Evolutionary conservation across 1,139 yeast species (phyloP), one percentile per base, ranked within the genome.

Genomic region (Magnusiomyces magnusii): DNA sequence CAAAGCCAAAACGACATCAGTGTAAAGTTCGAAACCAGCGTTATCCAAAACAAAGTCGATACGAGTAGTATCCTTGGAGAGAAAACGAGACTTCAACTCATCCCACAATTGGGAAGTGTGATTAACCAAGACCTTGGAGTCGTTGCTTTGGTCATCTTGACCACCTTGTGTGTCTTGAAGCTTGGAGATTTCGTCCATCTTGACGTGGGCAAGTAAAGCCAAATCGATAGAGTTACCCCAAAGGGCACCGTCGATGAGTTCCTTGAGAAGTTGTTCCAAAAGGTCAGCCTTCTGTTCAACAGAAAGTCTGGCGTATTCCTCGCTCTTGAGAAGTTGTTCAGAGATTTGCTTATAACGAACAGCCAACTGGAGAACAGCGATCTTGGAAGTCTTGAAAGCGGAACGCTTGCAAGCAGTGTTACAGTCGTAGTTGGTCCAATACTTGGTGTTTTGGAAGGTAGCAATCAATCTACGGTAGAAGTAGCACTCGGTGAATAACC

Each of bases 191-290:
- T 93, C 97, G 59, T 91, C 97, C 49, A 90, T 73, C 7, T 93
- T 83, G 50, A 89, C 88, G 47, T 39, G 44, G 44, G 75, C 73
- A 64, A 93, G 78, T 61, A 95, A 77, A 0, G 97, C 90, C 69
- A 93, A 79, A 73, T 93, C 99, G 5, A 97, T 89, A 27, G 98
- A 97, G 72, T 93, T 93, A 27, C 99, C 99, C 99, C 99, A 93
- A 60, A 93, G 77, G 0, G 97, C 87, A 62, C 92, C 83, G 69
- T 91, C 97, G 53, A 87, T 75, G 67, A 91, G 88, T 70, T 95
- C 98, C 63, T 79, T 67, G 62, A 76, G 73, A 44, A 75, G 64
- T 39, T 73, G 68, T 62, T 78, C 71, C 63, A 86, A 74, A 0
- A 80, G 74, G n/a, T 80, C 83, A 2, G 17, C 19, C 5, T 39